These are phyloP conservation scores for Ceratobasidium sp. DNA, from an alignment of 1,284 basidiomycete species.

Conservation along the genomic window DNA sequence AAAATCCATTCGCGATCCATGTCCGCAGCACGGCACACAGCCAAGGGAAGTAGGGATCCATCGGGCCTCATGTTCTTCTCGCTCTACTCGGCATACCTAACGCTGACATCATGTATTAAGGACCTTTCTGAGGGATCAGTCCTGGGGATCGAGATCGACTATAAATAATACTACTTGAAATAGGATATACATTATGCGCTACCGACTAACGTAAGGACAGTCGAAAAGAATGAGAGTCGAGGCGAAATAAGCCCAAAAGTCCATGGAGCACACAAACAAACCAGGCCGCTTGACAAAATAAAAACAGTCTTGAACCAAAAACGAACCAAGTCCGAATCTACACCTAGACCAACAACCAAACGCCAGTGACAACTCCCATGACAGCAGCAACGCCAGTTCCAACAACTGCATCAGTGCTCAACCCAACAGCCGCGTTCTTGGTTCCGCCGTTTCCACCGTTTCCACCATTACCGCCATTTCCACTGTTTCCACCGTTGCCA, in stretches of 20 bases:
- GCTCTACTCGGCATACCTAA: too few species aligned
- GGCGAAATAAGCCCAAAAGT: not conserved
- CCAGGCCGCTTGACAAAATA: too few species aligned
- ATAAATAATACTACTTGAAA: not conserved
- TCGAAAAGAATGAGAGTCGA: not conserved
- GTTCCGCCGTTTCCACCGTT: not conserved
- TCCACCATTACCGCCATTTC: not conserved
- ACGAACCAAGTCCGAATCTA: not conserved
- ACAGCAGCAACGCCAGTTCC: not conserved
- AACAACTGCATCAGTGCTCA: not conserved
- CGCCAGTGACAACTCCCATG: constrained; percentile 5
- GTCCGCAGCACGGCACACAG: not conserved
- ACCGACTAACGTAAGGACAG: not conserved
- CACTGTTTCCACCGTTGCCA: not conserved
- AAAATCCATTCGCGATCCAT: too few species aligned
- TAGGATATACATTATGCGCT: not conserved
- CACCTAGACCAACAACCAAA: constrained; percentile 19
- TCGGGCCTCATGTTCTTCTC: not conserved
- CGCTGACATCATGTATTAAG: not conserved
- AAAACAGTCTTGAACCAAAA: not conserved
- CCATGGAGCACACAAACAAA: too few species aligned
- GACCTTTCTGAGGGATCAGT: too few species aligned
- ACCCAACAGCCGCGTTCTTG: not conserved
- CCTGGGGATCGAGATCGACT: too few species aligned
- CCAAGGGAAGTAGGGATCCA: not conserved